Percentiles rank a stretch among this genome's conserved stretches.
These are phyloP conservation scores for Fragaria iinumae DNA, from an alignment of 306 rosid species.

Conservation along the genomic window DNA sequence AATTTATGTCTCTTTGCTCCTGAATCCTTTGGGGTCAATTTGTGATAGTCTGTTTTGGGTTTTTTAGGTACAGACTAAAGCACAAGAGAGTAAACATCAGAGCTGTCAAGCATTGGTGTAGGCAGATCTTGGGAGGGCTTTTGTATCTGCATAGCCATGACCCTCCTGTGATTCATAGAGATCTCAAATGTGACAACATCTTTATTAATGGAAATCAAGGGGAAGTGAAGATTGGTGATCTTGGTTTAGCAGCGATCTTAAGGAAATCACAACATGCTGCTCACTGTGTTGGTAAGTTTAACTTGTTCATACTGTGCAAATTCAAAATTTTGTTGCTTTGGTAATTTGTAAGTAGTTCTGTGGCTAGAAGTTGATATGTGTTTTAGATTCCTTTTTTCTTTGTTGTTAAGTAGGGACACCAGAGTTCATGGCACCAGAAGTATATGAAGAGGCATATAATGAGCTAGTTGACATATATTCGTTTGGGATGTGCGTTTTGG, in stretches of 20 bases:
- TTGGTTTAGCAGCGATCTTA: constrained; percentile 87
- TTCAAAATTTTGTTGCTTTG: background rate
- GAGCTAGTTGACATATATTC: constrained; percentile 95
- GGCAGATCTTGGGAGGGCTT: constrained; percentile 92
- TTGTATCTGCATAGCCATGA: constrained; percentile 83
- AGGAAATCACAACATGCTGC: constrained; percentile 86
- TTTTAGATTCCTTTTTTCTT: constrained; percentile 11
- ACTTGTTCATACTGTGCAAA: background rate
- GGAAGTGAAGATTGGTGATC: constrained; percentile 96
- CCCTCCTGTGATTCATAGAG: constrained; percentile 97
- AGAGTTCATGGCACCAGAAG: constrained; percentile 99
- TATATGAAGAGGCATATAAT: constrained; percentile 84
- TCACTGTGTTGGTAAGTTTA: constrained; percentile 79
- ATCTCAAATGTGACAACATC: constrained; percentile 95
- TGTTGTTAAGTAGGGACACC: constrained; percentile 67
- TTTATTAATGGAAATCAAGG: constrained; percentile 95
- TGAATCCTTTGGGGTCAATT: constrained; percentile 3
- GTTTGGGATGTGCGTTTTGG: constrained; percentile 94
- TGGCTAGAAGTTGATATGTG: constrained; percentile 24
- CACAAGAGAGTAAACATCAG: constrained; percentile 77
- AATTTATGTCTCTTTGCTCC: background rate
- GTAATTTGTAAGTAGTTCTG: background rate
- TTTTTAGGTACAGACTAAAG: constrained; percentile 70
- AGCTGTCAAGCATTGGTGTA: constrained; percentile 95
- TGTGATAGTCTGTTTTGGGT: constrained; percentile 15